Evolutionary conservation across 768 basidiomycete species (phyloP).

Genomic region (Xerocomellus intermedius): DNA sequence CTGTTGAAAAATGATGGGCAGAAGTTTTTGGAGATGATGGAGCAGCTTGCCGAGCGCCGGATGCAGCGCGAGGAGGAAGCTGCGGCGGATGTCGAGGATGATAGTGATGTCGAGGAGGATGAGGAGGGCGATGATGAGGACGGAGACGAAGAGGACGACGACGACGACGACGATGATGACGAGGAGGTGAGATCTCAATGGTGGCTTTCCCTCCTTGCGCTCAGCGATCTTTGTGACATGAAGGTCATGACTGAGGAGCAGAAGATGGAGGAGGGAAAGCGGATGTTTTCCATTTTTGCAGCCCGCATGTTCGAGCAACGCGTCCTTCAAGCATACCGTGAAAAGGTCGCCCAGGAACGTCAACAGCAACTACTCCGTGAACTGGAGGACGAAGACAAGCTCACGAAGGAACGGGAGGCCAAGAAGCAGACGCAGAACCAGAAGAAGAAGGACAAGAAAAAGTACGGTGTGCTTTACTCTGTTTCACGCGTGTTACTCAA

Average conservation of each 20-base stretch:
- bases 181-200: constrained; percentile 40
- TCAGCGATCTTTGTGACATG: constrained; percentile 11
- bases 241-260: constrained; percentile 91
- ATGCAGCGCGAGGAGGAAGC: constrained; percentile 86
- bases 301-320: constrained; percentile 99
- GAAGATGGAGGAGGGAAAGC: constrained; percentile 98
- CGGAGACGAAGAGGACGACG: constrained; percentile 65
- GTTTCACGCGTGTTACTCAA: constrained; percentile 3
- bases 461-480: constrained; percentile 45
- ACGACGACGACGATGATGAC: constrained; percentile 46
- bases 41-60: constrained; percentile 91
- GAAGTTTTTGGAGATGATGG: constrained; percentile 99
- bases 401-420: constrained; percentile 80
- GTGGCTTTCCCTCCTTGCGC: constrained; percentile 3
- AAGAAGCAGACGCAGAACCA: constrained; percentile 93
- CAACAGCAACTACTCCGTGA: constrained; percentile 92
- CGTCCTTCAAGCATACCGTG: constrained; percentile 93
- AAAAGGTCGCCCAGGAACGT: constrained; percentile 94
- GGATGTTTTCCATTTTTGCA: constrained; percentile 99
- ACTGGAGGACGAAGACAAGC: constrained; percentile 92
- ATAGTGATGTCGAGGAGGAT: constrained; percentile 60
- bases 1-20: constrained; percentile 97
- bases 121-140: constrained; percentile 60
- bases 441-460: constrained; percentile 99
- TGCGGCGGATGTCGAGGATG: constrained; percentile 59